Base-by-base conservation (phyloP, 1,139 yeast species). In the Kodamaea arcana region DNA sequence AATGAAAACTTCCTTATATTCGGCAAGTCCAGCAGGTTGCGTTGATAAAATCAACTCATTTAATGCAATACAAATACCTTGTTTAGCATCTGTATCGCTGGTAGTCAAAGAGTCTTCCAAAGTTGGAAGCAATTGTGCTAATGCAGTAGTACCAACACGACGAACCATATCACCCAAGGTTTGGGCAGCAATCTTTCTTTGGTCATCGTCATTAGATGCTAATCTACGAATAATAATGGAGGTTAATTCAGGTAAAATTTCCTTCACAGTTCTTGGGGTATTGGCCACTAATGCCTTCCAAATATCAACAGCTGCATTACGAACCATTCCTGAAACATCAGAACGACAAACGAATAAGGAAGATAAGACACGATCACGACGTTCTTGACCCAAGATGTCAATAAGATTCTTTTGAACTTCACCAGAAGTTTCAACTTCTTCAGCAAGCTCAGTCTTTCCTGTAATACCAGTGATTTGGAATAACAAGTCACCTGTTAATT, bases 201-300 rank as follows among this genome's bases (percentile, higher is more conserved):
- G 87, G 38, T 74, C 76, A 36, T 78, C 85, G 44, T 88, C 92
- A 11, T 81, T 59, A 15, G 90, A 81, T 0, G 97, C 95, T 57
- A 92, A 71, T 51, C 87, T 78, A 47, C 81, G 78, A 42, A 94
- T 87, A 52, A 94, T 80, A 48, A 86, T 75, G 41, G 75, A 75
- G 3, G 94, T 85, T 45, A 94, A 77, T 6, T 88, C 72, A 25
- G 97, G 95, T 47, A 94, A 64, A 40, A 92, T 85, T 56, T 90
- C 97, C 67, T 86, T 92, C 37, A 92, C 83, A n/a, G 96, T 87
- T 58, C 84, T 80, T 30, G 98, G 98, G 24, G 98, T 92, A 56
- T 92, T 92, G 36, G 95, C 84, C 36, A 94, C 97, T 58, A 94
- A 71, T 1, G 95, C 88, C 64, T 90, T 90, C 99, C 99, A 94